These are phyloP conservation scores for Metschnikowia rubicola DNA, from an alignment of 805 yeast genomes.

Conservation along the genomic window DNA sequence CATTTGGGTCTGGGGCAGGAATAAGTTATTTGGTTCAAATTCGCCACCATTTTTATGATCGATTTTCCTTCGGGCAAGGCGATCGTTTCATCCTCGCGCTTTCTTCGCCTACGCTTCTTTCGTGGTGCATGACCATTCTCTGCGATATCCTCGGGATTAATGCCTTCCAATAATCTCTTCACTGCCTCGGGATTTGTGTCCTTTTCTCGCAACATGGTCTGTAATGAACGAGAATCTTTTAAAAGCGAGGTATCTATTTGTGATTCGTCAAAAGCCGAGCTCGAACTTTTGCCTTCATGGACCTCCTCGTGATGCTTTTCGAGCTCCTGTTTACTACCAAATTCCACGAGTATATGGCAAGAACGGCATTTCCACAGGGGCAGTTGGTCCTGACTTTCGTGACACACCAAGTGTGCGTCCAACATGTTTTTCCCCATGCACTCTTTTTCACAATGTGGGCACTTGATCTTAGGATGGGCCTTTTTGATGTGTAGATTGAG, in stretches of 20 bases:
- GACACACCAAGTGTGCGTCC: constrained; percentile 66
- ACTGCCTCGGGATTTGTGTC: too few species aligned
- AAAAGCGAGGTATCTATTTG: too few species aligned
- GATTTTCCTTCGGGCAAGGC: neutral
- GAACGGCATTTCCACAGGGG: constrained; percentile 61
- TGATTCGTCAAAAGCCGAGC: neutral
- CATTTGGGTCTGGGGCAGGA: constrained; percentile 14
- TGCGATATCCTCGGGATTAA: too few species aligned
- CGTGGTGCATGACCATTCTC: neutral
- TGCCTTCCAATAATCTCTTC: too few species aligned
- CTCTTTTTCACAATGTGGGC: constrained; percentile 62
- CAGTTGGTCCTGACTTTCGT: constrained; percentile 43
- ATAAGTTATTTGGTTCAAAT: constrained; percentile 4
- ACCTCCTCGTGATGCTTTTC: constrained; percentile 51
- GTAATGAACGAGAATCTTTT: too few species aligned
- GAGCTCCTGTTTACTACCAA: constrained; percentile 55
- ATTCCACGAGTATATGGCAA: constrained; percentile 42
- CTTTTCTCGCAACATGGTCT: too few species aligned
- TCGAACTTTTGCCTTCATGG: constrained; percentile 24
- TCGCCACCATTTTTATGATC: constrained; percentile 10
- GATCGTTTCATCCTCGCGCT: neutral
- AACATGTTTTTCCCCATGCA: constrained; percentile 74
- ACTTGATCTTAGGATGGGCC: constrained; percentile 67
- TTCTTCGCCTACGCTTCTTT: neutral
- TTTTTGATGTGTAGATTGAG: constrained; percentile 66